These are phyloP conservation scores for Penicillium sp. DNA, from an alignment of 2,329 filamentous ascomycete species.

Conservation along the genomic window DNA sequence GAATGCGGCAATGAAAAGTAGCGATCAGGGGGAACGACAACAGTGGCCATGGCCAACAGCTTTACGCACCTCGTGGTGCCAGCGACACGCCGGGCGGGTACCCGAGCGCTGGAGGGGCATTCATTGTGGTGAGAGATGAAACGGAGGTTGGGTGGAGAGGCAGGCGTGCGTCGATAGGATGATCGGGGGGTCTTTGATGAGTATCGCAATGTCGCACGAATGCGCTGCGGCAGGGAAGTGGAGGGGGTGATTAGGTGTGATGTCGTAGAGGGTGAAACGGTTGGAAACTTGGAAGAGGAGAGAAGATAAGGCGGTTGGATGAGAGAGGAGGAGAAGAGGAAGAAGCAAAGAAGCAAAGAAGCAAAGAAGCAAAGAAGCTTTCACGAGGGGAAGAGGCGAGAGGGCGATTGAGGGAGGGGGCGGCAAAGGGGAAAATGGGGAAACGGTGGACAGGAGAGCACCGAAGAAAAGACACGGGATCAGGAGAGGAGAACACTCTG, in stretches of 20 bases:
- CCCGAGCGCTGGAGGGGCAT: slow-evolving; percentile 34
- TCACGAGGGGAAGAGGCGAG: neutral
- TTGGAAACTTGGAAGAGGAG: neutral
- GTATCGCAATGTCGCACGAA: slow-evolving; percentile 21
- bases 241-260: neutral
- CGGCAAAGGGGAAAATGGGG: neutral
- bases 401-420: neutral
- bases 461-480: slow-evolving; percentile 1
- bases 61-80: slow-evolving; percentile 37
- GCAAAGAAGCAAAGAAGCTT: neutral
- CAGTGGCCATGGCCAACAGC: slow-evolving; percentile 2
- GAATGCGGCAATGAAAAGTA: slow-evolving; percentile 1
- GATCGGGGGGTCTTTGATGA: neutral
- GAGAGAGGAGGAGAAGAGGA: slow-evolving; percentile 7
- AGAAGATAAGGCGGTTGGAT: slow-evolving; percentile 2
- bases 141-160: slow-evolving; percentile 23
- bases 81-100: slow-evolving; percentile 37
- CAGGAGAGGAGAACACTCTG: neutral
- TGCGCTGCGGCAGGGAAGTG: slow-evolving; percentile 1
- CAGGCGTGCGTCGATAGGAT: slow-evolving; percentile 15
- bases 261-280: slow-evolving; percentile 8
- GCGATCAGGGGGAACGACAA: slow-evolving; percentile 12
- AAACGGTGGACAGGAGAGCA: neutral
- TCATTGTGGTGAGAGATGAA: slow-evolving; percentile 32
- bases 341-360: too few species aligned